Conservation (phyloP, 108 stramenopile genomes). For the Schizochytrium sp. region DNA sequence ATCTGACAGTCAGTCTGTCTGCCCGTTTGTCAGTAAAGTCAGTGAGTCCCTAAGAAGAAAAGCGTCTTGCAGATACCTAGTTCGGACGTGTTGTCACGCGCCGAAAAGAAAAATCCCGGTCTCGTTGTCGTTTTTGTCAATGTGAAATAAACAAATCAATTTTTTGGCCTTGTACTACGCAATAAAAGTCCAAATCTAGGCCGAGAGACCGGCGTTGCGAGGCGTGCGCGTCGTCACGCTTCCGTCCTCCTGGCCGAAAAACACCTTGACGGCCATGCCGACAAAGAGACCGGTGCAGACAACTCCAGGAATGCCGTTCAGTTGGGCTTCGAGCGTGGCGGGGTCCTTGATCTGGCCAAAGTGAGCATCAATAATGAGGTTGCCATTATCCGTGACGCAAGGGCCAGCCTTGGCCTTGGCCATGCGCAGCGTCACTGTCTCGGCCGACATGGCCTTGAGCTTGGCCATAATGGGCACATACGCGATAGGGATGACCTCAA, state of each 20-base stretch:
- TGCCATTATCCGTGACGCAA: constrained; percentile 79
- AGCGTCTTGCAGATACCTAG: too few species aligned
- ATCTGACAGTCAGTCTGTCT: too few species aligned
- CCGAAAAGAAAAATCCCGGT: too few species aligned
- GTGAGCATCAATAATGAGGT: constrained; percentile 96
- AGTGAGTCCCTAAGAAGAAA: too few species aligned
- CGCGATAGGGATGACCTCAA: constrained; percentile 10
- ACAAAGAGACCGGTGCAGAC: constrained; percentile 96
- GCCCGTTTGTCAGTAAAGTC: too few species aligned
- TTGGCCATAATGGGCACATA: background rate
- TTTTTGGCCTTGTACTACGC: too few species aligned
- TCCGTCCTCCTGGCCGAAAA: constrained; percentile 88
- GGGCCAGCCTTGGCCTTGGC: constrained; percentile 80
- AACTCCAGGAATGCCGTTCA: constrained; percentile 88
- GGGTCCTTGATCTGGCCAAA: constrained; percentile 85
- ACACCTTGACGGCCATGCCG: constrained; percentile 89
- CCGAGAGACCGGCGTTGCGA: background rate
- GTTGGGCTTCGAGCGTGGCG: constrained; percentile 61
- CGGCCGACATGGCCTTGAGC: background rate
- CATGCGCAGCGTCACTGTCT: constrained; percentile 32
- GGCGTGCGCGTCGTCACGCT: constrained; percentile 39
- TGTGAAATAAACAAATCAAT: too few species aligned
- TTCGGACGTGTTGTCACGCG: too few species aligned
- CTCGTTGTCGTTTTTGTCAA: too few species aligned
- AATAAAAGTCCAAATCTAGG: too few species aligned